A percentile compares a stretch with the other conserved stretches of the same genome.
These are phyloP conservation scores for Metschnikowia anglica DNA, from an alignment of 805 yeast genomes.

Conservation along the genomic window DNA sequence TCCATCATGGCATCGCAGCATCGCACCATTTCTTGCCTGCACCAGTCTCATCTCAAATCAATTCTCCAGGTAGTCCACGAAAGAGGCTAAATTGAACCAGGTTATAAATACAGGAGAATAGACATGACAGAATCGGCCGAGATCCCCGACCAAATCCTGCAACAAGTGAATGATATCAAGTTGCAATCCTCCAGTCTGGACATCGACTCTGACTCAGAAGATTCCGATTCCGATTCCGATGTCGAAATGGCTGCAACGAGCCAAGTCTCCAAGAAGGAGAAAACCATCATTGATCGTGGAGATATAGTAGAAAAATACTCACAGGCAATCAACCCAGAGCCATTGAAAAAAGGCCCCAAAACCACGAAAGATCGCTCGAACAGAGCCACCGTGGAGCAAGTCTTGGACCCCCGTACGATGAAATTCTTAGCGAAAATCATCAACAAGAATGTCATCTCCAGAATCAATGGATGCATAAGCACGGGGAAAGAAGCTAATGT, in stretches of 20 bases:
- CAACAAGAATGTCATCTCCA: constrained; percentile 78
- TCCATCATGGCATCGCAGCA: too few relatives aligned
- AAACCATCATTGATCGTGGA: constrained; percentile 38
- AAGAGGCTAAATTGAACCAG: too few relatives aligned
- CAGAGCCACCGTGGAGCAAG: constrained; percentile 96
- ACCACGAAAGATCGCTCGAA: constrained; percentile 80
- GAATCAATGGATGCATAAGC: constrained; percentile 88
- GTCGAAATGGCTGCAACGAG: constrained; percentile 2
- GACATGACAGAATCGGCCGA: too few relatives aligned
- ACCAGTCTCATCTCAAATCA: constrained; percentile 9
- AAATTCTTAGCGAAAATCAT: constrained; percentile 77
- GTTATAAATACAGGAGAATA: too few relatives aligned
- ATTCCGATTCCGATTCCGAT: constrained; percentile 5
- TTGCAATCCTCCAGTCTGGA: constrained; percentile 8
- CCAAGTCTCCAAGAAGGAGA: constrained; percentile 4
- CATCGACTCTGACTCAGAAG: constrained; percentile 4
- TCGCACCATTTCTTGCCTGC: constrained; percentile 7
- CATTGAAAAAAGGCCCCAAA: constrained; percentile 56
- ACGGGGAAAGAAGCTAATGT: constrained; percentile 99
- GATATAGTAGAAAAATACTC: constrained; percentile 62
- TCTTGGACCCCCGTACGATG: constrained; percentile 91
- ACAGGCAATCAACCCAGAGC: constrained; percentile 63
- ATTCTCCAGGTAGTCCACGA: too few relatives aligned
- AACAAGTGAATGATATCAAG: constrained; percentile 4
- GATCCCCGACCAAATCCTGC: constrained; percentile 4